These are phyloP conservation scores for Adansonia grandidieri DNA, from an alignment of 441 rosid genomes.

Conservation along the genomic window DNA sequence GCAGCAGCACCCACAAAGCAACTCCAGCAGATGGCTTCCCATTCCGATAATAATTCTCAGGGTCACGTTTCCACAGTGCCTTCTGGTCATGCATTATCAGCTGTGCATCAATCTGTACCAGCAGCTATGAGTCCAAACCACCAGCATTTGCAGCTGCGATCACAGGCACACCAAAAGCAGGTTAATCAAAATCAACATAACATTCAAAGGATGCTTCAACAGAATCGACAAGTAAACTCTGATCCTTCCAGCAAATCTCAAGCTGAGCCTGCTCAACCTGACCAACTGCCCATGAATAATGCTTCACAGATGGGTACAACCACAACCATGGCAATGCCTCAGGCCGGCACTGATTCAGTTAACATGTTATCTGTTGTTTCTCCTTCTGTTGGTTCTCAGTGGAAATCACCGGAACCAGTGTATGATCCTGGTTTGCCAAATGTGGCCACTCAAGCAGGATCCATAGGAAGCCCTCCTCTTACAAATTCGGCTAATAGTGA, in stretches of 20 bases:
- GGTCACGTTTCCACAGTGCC: slow-evolving; percentile 59
- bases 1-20: slow-evolving; percentile 52
- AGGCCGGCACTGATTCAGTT: slow-evolving; percentile 55
- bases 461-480: slow-evolving; percentile 45
- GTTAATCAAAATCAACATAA: slow-evolving; percentile 54
- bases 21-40: slow-evolving; percentile 61
- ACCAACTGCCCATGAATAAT: slow-evolving; percentile 49
- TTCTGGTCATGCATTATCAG: slow-evolving; percentile 49
- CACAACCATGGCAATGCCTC: slow-evolving; percentile 46
- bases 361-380: slow-evolving; percentile 37
- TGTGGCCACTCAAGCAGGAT: slow-evolving; percentile 48
- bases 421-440: slow-evolving; percentile 47
- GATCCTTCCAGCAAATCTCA: slow-evolving; percentile 61
- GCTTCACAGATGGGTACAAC: slow-evolving; percentile 44
- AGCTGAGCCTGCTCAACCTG: slow-evolving; percentile 54
- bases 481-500: slow-evolving; percentile 55
- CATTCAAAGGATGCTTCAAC: slow-evolving; percentile 66
- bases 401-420: slow-evolving; percentile 66
- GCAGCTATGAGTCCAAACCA: slow-evolving; percentile 57
- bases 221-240: slow-evolving; percentile 54
- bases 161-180: slow-evolving; percentile 69
- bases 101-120: slow-evolving; percentile 55
- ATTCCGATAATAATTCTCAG: slow-evolving; percentile 58
- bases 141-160: slow-evolving; percentile 59
- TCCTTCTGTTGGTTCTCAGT: slow-evolving; percentile 38